Percentiles rank a stretch among this genome's conserved stretches.
These are phyloP conservation scores for Pseudozyma hubeiensis DNA, from an alignment of 1,284 basidiomycete genomes.

Conservation along the genomic window DNA sequence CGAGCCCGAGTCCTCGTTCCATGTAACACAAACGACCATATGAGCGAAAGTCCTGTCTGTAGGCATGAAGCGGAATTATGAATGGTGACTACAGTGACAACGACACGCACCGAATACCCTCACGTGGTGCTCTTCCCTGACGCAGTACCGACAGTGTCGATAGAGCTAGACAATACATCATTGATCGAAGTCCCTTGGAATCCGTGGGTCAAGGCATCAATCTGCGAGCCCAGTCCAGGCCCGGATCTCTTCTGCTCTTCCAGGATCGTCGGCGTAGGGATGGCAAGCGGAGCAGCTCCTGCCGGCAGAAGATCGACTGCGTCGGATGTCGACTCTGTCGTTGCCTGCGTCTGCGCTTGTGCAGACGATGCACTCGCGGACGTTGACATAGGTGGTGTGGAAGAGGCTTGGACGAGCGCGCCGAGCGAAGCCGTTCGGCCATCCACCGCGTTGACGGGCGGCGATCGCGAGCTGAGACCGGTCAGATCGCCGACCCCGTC, in stretches of 20 bases:
- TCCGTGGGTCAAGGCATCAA: conserved; percentile 36
- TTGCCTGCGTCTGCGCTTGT: conserved; percentile 4
- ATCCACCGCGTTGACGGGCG: conserved; percentile 24
- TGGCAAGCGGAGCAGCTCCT: conserved; percentile 46
- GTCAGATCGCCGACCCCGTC: conserved; percentile 49
- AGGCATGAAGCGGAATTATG: background rate
- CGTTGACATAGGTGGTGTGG: conserved; percentile 31
- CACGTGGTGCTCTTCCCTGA: conserved; percentile 16
- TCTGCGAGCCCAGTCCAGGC: conserved; percentile 25
- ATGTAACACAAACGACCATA: too few species aligned
- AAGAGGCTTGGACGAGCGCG: conserved; percentile 17
- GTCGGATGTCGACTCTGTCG: conserved; percentile 10
- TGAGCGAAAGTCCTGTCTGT: too few species aligned
- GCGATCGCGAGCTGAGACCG: conserved; percentile 51
- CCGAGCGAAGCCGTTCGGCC: conserved; percentile 24
- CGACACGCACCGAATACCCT: background rate
- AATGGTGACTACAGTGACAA: conserved; percentile 17
- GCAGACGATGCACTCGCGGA: conserved; percentile 14
- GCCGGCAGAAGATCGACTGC: conserved; percentile 29
- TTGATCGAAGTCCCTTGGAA: conserved; percentile 40
- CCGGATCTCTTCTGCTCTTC: conserved; percentile 37
- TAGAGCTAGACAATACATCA: conserved; percentile 34
- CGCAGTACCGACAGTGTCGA: conserved; percentile 17
- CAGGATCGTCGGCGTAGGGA: conserved; percentile 38
- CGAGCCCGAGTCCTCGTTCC: too few species aligned